Conservation (phyloP, 1,284 basidiomycete genomes). For the Rhodotorula mucilaginosa region DNA sequence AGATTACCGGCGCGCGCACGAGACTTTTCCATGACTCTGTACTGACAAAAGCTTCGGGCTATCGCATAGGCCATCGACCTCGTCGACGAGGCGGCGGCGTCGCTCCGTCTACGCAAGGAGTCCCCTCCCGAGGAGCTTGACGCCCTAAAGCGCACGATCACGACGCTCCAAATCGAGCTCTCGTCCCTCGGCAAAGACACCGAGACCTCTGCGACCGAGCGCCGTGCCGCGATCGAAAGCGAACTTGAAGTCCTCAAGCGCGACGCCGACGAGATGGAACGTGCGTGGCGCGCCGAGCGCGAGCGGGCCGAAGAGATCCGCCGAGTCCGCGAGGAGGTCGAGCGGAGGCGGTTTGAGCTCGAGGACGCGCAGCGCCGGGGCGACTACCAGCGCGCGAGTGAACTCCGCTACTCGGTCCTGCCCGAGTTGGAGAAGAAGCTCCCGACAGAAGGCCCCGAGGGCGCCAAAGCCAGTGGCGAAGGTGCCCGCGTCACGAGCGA, state of each 20-base stretch:
- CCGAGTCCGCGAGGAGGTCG: slow-evolving; percentile 72
- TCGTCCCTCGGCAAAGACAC: slow-evolving; percentile 85
- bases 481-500: slow-evolving; percentile 76
- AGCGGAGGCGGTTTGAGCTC: slow-evolving; percentile 72
- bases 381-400: slow-evolving; percentile 60
- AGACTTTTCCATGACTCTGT: too few relatives aligned
- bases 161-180: slow-evolving; percentile 85
- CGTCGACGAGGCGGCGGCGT: slow-evolving; percentile 83
- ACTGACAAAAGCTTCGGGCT: too few relatives aligned
- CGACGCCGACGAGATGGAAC: slow-evolving; percentile 63
- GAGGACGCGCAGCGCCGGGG: slow-evolving; percentile 84
- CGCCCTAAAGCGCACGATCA: slow-evolving; percentile 73
- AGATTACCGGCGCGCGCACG: too few relatives aligned
- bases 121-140: slow-evolving; percentile 84
- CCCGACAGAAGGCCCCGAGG: slow-evolving; percentile 66
- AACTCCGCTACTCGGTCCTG: slow-evolving; percentile 74
- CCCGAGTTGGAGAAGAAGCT: slow-evolving; percentile 74
- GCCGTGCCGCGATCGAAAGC: slow-evolving; percentile 65
- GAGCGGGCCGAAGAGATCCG: slow-evolving; percentile 73
- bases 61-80: slow-evolving; percentile 60
- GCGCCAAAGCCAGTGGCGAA: slow-evolving; percentile 54
- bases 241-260: slow-evolving; percentile 62
- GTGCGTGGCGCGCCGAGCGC: slow-evolving; percentile 75
- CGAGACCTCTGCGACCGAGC: slow-evolving; percentile 74
- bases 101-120: slow-evolving; percentile 81